These are phyloP conservation scores for Fusarium sulawesiense DNA, from an alignment of 2,329 filamentous ascomycete species.

Conservation along the genomic window DNA sequence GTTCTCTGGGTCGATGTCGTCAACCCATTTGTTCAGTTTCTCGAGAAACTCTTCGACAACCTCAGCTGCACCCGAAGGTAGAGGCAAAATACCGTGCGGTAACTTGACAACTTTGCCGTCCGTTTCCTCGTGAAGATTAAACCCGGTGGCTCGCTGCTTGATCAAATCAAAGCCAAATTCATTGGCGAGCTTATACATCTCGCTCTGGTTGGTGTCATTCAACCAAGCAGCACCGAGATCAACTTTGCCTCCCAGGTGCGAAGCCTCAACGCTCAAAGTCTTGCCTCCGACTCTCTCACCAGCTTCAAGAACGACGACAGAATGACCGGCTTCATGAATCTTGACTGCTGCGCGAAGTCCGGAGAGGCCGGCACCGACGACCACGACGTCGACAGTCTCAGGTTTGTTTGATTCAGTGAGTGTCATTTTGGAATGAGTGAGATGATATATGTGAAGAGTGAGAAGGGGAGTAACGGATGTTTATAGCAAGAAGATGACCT, in stretches of 20 bases:
- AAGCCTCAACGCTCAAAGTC: conserved; percentile 25
- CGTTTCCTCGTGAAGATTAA: conserved; percentile 13
- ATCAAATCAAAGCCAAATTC: conserved; percentile 34
- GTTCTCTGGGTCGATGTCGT: conserved; percentile 15
- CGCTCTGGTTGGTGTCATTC: conserved; percentile 39
- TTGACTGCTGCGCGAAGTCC: conserved; percentile 51
- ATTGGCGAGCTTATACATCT: conserved; percentile 34
- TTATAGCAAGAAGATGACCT: not conserved
- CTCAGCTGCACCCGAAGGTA: conserved; percentile 15
- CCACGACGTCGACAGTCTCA: conserved; percentile 25
- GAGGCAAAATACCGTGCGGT: conserved; percentile 14
- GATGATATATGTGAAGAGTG: not conserved
- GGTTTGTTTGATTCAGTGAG: not conserved
- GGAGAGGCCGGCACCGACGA: conserved; percentile 48
- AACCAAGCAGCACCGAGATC: conserved; percentile 45
- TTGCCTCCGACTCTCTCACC: conserved; percentile 63
- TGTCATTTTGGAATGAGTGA: conserved; percentile 13
- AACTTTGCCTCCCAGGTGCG: conserved; percentile 16
- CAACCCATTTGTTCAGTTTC: conserved; percentile 15
- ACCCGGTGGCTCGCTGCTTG: conserved; percentile 27
- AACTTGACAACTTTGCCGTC: conserved; percentile 23
- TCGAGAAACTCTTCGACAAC: conserved; percentile 12
- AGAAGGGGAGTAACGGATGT: not conserved
- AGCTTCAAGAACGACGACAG: conserved; percentile 59
- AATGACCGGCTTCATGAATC: conserved; percentile 51